Evolutionary conservation across 2,329 filamentous ascomycete species (phyloP), one percentile per base, ranked within the genome.

Genomic region (Chrysosporium queenslandicum): DNA sequence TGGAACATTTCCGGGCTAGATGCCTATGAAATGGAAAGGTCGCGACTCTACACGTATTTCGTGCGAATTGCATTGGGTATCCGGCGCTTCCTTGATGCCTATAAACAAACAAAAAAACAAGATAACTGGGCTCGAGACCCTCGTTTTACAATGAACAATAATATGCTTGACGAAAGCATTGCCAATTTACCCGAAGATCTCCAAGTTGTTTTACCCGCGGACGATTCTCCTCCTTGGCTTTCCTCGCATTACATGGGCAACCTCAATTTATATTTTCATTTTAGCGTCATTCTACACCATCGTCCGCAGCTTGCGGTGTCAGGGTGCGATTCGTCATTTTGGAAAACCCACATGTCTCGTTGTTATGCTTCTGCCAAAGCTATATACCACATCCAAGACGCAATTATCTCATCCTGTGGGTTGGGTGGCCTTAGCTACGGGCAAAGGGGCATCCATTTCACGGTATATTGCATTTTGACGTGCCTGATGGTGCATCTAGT

Each of bases 401-500:
- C 84, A 1, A 81, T 94, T 32, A 64, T 94, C 54, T 78, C 84
- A 50, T 78, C 80, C 0, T 94, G 83, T 66, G 87, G 89, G 2
- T 73, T 95, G 55, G 79, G 79, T 14, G 91, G 90, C 0, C 74
- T 97, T 14, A 77, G 92, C 60, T 94, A 85, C 70, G 96, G 96
- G 91, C 85, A 91, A 63, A 80, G 91, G 59, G 91, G 91, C 36
- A 89, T 94, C 65, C 95, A 90, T 68, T 97, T 95, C 63, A 88
- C 87, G 4, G 88, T 97, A n/a, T 97, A 97, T 64, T 82, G 84
- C 52, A 82, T 95, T 23, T 73, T 97, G 42, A 92, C 88, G 0
- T 95, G 90, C 72, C 90, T 91, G 21, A 90, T 96, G 69, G 78
- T 97, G 51, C 90, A 97, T 68, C 70, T 97, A 69, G 91, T 96